These are phyloP conservation scores for Ballota nigra DNA, from an alignment of 257 asterid species.

Conservation along the genomic window DNA sequence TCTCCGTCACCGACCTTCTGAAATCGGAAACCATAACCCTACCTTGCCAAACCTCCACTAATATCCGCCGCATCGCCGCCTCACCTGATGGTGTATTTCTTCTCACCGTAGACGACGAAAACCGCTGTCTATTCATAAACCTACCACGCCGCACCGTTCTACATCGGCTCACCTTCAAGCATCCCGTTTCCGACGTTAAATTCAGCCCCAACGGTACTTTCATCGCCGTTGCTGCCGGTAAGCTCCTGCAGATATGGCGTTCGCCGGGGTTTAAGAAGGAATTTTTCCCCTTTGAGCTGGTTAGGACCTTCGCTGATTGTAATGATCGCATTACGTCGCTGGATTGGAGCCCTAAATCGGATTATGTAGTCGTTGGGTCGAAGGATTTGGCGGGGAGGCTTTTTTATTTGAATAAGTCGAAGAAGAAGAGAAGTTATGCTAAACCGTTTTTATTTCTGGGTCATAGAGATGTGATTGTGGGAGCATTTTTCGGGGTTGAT, in stretches of 20 bases:
- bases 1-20: slow-evolving; percentile 85
- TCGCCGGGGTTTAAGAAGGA: slow-evolving; percentile 87
- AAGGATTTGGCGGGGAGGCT: slow-evolving; percentile 82
- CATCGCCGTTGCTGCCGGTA: slow-evolving; percentile 87
- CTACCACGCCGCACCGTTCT: slow-evolving; percentile 77
- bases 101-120: slow-evolving; percentile 82
- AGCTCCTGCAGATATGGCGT: slow-evolving; percentile 90
- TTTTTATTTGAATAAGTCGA: slow-evolving; percentile 48
- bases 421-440: slow-evolving; percentile 23
- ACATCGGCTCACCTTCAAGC: slow-evolving; percentile 78
- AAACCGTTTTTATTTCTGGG: slow-evolving; percentile 82
- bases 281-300: slow-evolving; percentile 85
- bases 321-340: slow-evolving; percentile 63
- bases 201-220: slow-evolving; percentile 80
- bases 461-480: slow-evolving; percentile 77
- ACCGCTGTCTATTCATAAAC: slow-evolving; percentile 82
- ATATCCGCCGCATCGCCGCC: slow-evolving; percentile 74
- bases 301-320: slow-evolving; percentile 73
- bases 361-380: slow-evolving; percentile 70
- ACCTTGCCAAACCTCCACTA: slow-evolving; percentile 84
- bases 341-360: slow-evolving; percentile 86
- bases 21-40: slow-evolving; percentile 78
- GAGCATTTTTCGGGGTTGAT: slow-evolving; percentile 76
- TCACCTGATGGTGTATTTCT: slow-evolving; percentile 83
- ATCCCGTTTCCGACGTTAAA: slow-evolving; percentile 58